Percentiles rank a stretch among this genome's conserved stretches.
Conservation (phyloP, 345 rosid species). For the Citrus sp. region DNA sequence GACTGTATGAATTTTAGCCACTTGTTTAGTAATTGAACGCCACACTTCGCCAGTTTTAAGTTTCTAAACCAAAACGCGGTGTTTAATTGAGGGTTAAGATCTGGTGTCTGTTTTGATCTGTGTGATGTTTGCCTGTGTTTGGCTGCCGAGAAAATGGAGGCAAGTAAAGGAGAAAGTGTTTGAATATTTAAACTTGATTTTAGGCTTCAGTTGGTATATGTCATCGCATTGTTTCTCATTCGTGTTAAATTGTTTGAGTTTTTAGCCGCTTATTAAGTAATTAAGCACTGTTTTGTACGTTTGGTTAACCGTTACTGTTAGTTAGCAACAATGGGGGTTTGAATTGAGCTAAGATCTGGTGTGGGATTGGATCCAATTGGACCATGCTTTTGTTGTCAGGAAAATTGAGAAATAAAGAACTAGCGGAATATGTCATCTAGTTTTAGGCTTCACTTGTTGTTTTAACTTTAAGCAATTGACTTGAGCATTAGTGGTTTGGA, state of each 20-base stretch:
- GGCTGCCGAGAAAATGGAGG: neutral
- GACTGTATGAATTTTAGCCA: neutral
- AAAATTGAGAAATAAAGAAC: neutral
- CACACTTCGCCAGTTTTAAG: neutral
- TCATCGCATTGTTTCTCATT: neutral
- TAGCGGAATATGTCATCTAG: neutral
- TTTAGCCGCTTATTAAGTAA: neutral
- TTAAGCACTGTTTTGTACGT: neutral
- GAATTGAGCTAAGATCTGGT: slow-evolving; percentile 13
- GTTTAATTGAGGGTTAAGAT: slow-evolving; percentile 13
- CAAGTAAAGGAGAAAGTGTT: neutral
- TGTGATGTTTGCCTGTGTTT: neutral
- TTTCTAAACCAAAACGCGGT: neutral
- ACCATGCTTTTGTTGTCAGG: neutral
- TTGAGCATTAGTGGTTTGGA: neutral
- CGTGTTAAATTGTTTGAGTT: neutral
- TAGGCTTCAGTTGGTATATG: neutral
- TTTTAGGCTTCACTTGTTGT: neutral
- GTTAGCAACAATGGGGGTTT: neutral
- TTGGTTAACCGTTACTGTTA: neutral
- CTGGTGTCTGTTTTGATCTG: slow-evolving; percentile 10
- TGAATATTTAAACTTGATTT: neutral
- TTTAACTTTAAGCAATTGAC: neutral
- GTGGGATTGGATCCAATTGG: neutral
- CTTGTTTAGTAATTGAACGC: neutral